These are phyloP conservation scores for Trichoderma breve DNA, from an alignment of 2,329 filamentous ascomycete species.

Conservation along the genomic window DNA sequence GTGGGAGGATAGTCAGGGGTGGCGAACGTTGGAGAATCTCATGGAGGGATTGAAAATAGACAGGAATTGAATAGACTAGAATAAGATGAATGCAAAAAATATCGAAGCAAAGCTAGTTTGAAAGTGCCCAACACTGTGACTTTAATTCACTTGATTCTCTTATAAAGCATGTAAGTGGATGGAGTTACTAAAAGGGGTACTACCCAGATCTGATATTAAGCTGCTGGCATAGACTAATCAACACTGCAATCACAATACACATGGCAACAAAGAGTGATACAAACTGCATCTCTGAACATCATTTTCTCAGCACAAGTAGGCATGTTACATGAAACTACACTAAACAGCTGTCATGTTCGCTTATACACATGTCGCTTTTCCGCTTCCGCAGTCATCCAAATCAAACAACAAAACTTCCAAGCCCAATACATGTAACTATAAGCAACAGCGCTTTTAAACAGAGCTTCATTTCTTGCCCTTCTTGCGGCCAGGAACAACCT, in stretches of 20 bases:
- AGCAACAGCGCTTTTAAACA: neutral
- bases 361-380: neutral
- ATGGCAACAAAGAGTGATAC: neutral
- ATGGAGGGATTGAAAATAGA: conserved; percentile 53
- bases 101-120: neutral
- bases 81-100: neutral
- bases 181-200: too few relatives aligned
- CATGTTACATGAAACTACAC: neutral
- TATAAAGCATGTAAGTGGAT: too few relatives aligned
- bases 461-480: conserved; percentile 72
- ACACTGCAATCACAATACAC: neutral
- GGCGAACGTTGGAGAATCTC: conserved; percentile 57
- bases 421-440: neutral
- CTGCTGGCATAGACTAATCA: neutral
- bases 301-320: neutral
- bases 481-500: conserved; percentile 89
- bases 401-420: neutral
- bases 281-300: neutral
- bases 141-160: too few relatives aligned
- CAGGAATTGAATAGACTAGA: conserved; percentile 6
- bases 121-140: too few relatives aligned
- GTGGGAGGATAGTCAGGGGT: conserved; percentile 77
- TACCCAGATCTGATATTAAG: neutral
- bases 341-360: neutral
- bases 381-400: neutral